phyloP scores from a whole-genome alignment of 2,329 filamentous ascomycete genomes.

The Onygena corvina region DNA sequence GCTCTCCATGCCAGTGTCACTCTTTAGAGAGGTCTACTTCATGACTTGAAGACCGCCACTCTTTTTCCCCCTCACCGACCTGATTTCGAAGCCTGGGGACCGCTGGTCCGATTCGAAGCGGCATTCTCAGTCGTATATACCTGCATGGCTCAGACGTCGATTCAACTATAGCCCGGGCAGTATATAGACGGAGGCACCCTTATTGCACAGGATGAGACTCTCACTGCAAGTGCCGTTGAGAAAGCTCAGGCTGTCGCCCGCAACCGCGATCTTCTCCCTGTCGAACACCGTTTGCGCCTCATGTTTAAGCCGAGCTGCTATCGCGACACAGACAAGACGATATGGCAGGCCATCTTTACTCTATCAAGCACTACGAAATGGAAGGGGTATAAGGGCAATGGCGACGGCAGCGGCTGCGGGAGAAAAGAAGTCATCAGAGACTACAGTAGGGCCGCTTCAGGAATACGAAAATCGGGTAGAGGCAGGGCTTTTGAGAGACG shows the following conservation, averaged over 20 bases:
- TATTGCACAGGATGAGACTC: neutral
- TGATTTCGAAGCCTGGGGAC: neutral
- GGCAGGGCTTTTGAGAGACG: conserved; percentile 62
- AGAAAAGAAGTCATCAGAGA: neutral
- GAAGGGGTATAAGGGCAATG: conserved; percentile 6
- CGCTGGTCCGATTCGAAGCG: neutral
- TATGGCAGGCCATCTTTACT: neutral
- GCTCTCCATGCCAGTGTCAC: neutral
- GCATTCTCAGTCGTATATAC: neutral
- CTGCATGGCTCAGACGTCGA: neutral
- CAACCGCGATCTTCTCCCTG: neutral
- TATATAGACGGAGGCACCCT: neutral
- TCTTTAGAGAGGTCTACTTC: neutral
- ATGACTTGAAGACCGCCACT: neutral
- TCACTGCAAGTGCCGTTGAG: neutral
- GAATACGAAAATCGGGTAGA: conserved; percentile 80
- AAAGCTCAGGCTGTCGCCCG: neutral
- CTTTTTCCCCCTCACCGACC: neutral
- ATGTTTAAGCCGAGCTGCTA: neutral
- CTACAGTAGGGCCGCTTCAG: conserved; percentile 55
- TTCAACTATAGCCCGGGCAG: neutral
- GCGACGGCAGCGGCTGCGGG: conserved; percentile 6
- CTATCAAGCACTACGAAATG: neutral
- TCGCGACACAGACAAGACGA: neutral
- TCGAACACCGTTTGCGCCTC: neutral